Conservation (phyloP, 805 yeast genomes). For the Spathaspora sp. region DNA sequence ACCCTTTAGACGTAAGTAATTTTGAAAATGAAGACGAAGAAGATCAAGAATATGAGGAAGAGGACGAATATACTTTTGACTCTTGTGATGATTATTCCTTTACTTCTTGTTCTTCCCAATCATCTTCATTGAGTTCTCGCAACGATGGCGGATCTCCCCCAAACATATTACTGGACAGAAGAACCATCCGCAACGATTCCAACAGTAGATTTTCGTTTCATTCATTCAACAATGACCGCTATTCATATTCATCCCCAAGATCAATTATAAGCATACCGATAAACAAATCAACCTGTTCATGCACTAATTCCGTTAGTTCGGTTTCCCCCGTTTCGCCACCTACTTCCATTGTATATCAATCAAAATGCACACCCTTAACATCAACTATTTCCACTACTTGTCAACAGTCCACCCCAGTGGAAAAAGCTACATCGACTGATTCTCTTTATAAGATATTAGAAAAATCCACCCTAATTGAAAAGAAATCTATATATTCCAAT, state of each 20-base stretch:
- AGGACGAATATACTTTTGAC: conserved; percentile 4
- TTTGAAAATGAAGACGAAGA: neutral
- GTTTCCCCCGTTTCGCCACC: conserved; percentile 1
- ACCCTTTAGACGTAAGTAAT: conserved; percentile 2
- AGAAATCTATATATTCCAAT: conserved; percentile 10
- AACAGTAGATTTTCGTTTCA: neutral
- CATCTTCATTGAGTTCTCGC: neutral
- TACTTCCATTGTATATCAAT: neutral
- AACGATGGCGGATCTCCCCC: neutral
- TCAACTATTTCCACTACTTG: conserved; percentile 6
- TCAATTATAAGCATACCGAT: conserved; percentile 2
- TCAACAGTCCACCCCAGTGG: conserved; percentile 3
- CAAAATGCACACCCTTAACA: neutral
- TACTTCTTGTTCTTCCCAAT: neutral
- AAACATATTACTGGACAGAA: neutral
- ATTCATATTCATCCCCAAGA: conserved; percentile 2
- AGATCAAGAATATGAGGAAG: conserved; percentile 1
- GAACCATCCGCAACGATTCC: neutral
- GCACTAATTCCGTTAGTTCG: neutral
- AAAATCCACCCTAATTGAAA: neutral
- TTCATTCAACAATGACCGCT: conserved; percentile 2
- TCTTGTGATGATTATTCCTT: conserved; percentile 3
- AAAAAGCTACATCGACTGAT: conserved; percentile 6
- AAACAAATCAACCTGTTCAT: neutral
- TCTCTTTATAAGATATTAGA: conserved; percentile 6